phyloP scores from a whole-genome alignment of 805 yeast genomes.

The Dipodascopsis uninucleata region DNA sequence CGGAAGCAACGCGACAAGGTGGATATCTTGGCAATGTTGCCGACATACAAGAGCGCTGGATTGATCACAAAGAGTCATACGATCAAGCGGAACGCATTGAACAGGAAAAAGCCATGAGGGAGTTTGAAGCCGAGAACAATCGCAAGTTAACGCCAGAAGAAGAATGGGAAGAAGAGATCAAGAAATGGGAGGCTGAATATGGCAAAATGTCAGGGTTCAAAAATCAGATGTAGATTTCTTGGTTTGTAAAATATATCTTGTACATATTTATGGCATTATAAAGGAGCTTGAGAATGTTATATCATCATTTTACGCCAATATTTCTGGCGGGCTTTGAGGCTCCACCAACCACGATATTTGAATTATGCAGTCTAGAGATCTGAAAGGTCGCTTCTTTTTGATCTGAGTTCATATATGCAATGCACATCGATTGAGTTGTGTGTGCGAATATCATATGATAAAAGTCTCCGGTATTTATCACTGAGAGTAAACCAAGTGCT shows the following conservation, averaged over 20 bases:
- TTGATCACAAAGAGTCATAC: constrained; percentile 73
- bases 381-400: neutral
- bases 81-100: constrained; percentile 59
- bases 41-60: constrained; percentile 94
- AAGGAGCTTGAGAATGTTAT: too few species aligned
- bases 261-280: too few species aligned
- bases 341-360: too few species aligned
- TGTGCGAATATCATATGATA: constrained; percentile 14
- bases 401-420: neutral
- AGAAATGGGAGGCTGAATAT: constrained; percentile 52
- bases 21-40: constrained; percentile 48
- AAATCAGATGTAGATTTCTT: constrained; percentile 5
- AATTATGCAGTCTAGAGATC: neutral
- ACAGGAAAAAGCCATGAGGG: constrained; percentile 42
- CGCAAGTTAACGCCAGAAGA: constrained; percentile 52
- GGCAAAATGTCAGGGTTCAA: constrained; percentile 13
- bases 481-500: constrained; percentile 14
- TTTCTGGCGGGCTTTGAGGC: too few species aligned
- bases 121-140: constrained; percentile 39
- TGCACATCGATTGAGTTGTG: constrained; percentile 23
- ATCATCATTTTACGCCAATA: too few species aligned
- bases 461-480: constrained; percentile 6
- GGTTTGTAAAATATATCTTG: too few species aligned
- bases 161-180: constrained; percentile 65
- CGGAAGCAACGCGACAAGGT: constrained; percentile 87